Evolutionary conservation across 768 basidiomycete species (phyloP).

Genomic region (Trametes coccinea): DNA sequence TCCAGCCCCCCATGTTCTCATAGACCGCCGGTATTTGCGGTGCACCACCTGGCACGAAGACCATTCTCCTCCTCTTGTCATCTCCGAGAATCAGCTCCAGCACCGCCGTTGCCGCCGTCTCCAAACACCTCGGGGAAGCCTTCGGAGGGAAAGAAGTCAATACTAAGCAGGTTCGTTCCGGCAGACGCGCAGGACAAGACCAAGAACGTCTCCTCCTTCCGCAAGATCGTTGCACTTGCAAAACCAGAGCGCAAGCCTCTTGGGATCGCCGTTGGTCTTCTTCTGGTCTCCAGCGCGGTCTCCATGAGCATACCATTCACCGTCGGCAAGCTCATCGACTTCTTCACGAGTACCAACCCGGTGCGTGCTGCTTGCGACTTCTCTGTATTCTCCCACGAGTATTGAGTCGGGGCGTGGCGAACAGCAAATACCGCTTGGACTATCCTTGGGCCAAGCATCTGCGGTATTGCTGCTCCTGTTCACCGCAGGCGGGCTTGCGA

Average conservation of each 20-base stretch:
- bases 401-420: neutral
- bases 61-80: neutral
- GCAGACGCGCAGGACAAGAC: slow-evolving; percentile 19
- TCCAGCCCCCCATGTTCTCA: slow-evolving; percentile 9
- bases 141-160: slow-evolving; percentile 9
- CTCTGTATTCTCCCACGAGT: neutral
- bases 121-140: neutral
- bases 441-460: slow-evolving; percentile 81
- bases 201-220: slow-evolving; percentile 60
- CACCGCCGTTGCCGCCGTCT: neutral
- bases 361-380: slow-evolving; percentile 43
- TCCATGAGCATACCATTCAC: slow-evolving; percentile 93
- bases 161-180: slow-evolving; percentile 22
- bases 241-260: slow-evolving; percentile 81
- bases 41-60: neutral
- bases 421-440: slow-evolving; percentile 76
- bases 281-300: slow-evolving; percentile 86
- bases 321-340: slow-evolving; percentile 92
- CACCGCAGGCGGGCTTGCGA: slow-evolving; percentile 84
- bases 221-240: slow-evolving; percentile 76
- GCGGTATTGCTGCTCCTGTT: slow-evolving; percentile 71
- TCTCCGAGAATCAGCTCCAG: neutral
- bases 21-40: neutral
- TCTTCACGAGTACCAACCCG: slow-evolving; percentile 73
- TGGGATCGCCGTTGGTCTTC: slow-evolving; percentile 70